A percentile compares a stretch with the other conserved stretches of the same genome.
phyloP scores from a whole-genome alignment of 2,329 filamentous ascomycete genomes.

The Ophiostoma piceae region DNA sequence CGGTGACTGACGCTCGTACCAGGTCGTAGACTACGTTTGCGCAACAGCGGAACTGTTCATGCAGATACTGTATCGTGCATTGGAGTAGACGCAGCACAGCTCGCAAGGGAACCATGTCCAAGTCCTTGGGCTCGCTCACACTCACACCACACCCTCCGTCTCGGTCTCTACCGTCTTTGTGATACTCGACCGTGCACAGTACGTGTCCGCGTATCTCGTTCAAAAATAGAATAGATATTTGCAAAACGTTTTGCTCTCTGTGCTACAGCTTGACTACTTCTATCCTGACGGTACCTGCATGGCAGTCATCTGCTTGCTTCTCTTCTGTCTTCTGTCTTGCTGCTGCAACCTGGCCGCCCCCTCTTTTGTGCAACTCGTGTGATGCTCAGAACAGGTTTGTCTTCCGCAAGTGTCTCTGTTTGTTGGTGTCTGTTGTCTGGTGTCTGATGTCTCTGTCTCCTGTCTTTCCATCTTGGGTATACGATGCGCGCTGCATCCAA shows the following conservation, averaged over 20 bases:
- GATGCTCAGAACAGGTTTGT: neutral
- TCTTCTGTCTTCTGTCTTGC: neutral
- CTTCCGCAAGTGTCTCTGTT: neutral
- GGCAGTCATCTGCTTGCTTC: neutral
- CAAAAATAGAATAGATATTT: neutral
- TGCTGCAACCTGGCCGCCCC: neutral
- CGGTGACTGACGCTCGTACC: neutral
- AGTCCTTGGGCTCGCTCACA: neutral
- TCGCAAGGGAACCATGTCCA: conserved; percentile 1
- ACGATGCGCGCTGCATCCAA: neutral
- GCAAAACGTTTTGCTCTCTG: neutral
- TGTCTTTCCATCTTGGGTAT: conserved; percentile 4
- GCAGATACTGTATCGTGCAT: neutral
- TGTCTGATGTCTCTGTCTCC: neutral
- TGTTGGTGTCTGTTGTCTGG: too few species aligned
- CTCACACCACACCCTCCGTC: neutral
- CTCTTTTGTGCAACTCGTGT: neutral
- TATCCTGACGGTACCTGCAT: neutral
- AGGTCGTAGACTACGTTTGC: too few species aligned
- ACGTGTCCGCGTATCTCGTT: neutral
- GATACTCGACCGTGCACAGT: neutral
- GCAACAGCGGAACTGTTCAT: neutral
- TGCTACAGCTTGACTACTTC: neutral
- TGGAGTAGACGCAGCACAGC: neutral
- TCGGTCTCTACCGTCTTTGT: neutral